phyloP scores from a whole-genome alignment of 1,284 basidiomycete species.

The Anthracocystis setariae region DNA sequence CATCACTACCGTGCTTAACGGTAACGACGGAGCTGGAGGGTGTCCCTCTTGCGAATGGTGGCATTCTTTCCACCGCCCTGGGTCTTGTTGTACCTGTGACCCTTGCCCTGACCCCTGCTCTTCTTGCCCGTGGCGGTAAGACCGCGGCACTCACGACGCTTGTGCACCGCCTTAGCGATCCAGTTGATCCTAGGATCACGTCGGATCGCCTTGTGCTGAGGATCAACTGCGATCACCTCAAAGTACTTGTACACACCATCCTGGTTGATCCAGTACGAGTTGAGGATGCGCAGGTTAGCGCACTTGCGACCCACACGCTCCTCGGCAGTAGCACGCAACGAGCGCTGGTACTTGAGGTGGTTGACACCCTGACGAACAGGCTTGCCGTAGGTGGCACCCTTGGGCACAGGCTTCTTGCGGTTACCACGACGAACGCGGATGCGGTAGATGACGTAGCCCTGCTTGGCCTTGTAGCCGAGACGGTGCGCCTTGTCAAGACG shows the following conservation, averaged over 20 bases:
- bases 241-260: conserved; percentile 99
- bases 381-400: conserved; percentile 98
- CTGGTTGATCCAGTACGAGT: conserved; percentile 99
- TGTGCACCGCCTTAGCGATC: conserved; percentile 98
- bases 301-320: conserved; percentile 97
- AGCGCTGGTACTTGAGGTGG: conserved; percentile 97
- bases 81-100: conserved; percentile 92
- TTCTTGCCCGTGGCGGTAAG: conserved; percentile 96
- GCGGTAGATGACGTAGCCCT: conserved; percentile 98
- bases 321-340: conserved; percentile 91
- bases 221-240: conserved; percentile 98
- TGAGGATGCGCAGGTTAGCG: conserved; percentile 87
- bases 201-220: conserved; percentile 87
- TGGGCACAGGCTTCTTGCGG: conserved; percentile 98
- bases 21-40: conserved; percentile 94
- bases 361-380: conserved; percentile 99
- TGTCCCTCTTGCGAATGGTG: conserved; percentile 89
- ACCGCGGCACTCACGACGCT: conserved; percentile 95
- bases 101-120: conserved; percentile 77
- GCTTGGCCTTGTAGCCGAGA: conserved; percentile 99
- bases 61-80: conserved; percentile 76
- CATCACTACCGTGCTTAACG: conserved; percentile 72
- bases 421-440: conserved; percentile 97
- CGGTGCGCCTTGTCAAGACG: conserved; percentile 99
- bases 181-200: conserved; percentile 98